A percentile compares a stretch with the other conserved stretches of the same genome.
phyloP scores from a whole-genome alignment of 441 rosid genomes.

The Dalechampia spathulata region DNA sequence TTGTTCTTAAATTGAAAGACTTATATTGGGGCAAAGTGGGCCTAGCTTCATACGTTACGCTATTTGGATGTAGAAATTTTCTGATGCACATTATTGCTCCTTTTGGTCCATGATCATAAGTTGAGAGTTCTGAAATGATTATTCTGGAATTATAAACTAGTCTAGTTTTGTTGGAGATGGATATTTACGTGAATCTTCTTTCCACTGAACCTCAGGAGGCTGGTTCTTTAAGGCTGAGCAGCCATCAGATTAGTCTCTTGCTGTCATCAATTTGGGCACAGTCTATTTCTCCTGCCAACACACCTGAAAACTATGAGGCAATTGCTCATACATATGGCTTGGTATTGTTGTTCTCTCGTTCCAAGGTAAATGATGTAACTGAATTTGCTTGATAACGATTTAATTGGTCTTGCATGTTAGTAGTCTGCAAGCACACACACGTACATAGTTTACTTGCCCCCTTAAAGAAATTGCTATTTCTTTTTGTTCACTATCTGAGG shows the following conservation, averaged over 20 bases:
- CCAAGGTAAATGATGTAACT: no score
- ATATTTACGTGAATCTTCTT: conserved; percentile 8
- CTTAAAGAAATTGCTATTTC: background rate
- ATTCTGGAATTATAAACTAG: conserved; percentile 3
- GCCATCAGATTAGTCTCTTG: conserved; percentile 66
- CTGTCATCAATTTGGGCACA: conserved; percentile 78
- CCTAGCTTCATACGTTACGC: background rate
- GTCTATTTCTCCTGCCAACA: conserved; percentile 58
- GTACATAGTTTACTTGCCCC: background rate
- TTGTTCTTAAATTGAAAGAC: background rate
- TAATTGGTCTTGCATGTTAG: background rate
- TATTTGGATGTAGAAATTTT: background rate
- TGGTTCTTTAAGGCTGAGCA: conserved; percentile 57
- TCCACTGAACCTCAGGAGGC: conserved; percentile 35
- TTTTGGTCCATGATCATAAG: conserved; percentile 9
- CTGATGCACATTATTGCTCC: background rate
- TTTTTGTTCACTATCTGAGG: background rate
- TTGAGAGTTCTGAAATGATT: conserved; percentile 4
- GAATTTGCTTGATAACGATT: no score
- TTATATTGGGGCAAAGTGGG: background rate
- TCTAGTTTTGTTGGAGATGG: conserved; percentile 2
- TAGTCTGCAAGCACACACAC: background rate
- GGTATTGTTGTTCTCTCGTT: conserved; percentile 59
- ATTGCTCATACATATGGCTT: conserved; percentile 72
- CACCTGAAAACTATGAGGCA: conserved; percentile 71